A percentile compares a stretch with the other conserved stretches of the same genome.
These are phyloP conservation scores for Ophiostoma angusticollis DNA, from an alignment of 2,329 filamentous ascomycete species.

Conservation along the genomic window DNA sequence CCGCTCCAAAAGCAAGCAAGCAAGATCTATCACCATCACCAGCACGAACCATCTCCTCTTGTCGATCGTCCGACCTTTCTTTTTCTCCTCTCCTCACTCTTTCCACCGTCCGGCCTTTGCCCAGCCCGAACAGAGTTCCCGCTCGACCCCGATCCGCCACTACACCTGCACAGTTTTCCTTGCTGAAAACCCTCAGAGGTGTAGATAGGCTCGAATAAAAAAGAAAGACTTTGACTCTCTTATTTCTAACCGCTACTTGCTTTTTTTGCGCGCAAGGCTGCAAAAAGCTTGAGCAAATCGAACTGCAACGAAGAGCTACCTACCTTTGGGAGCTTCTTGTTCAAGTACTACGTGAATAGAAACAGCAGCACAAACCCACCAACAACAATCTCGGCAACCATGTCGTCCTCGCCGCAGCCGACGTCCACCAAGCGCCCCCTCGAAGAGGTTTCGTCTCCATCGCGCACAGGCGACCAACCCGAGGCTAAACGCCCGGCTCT, in stretches of 20 bases:
- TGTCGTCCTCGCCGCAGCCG: constrained; percentile 59
- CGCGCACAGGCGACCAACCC: constrained; percentile 79
- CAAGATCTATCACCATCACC: neutral
- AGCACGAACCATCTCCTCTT: constrained; percentile 2
- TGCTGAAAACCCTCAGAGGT: constrained; percentile 67
- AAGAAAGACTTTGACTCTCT: constrained; percentile 18
- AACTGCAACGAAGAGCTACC: too few relatives aligned
- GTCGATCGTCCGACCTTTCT: constrained; percentile 3
- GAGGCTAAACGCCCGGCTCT: constrained; percentile 94
- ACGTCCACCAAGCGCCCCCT: constrained; percentile 81
- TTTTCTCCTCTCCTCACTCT: constrained; percentile 3
- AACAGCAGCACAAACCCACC: constrained; percentile 11
- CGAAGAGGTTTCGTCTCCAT: constrained; percentile 93
- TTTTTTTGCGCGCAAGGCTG: too few relatives aligned
- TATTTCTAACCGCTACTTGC: too few relatives aligned
- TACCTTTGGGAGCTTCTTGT: too few relatives aligned
- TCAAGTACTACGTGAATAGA: constrained; percentile 7
- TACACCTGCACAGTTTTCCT: constrained; percentile 87
- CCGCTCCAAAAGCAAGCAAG: neutral
- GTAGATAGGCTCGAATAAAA: constrained; percentile 49
- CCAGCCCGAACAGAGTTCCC: constrained; percentile 9
- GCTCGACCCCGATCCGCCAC: constrained; percentile 32
- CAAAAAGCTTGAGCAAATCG: too few relatives aligned
- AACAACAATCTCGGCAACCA: constrained; percentile 31
- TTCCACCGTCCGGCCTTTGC: constrained; percentile 11